These are phyloP conservation scores for Solanum infundibuliforme DNA, from an alignment of 257 asterid species.

Conservation along the genomic window DNA sequence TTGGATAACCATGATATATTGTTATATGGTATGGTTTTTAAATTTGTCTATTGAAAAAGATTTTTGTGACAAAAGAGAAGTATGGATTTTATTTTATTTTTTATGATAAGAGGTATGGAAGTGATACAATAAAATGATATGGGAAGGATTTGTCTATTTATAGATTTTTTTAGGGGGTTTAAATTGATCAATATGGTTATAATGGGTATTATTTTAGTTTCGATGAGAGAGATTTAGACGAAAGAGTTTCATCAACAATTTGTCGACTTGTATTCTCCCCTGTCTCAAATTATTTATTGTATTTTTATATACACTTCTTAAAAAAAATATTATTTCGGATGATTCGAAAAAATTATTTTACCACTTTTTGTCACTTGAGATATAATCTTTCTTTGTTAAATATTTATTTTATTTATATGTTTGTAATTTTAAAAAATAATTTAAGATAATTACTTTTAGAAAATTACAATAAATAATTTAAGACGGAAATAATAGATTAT, in stretches of 20 bases:
- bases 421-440: neutral
- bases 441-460: too few species aligned
- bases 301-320: too few species aligned
- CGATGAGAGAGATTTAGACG: conserved; percentile 11
- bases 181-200: conserved; percentile 1
- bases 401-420: neutral
- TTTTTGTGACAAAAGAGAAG: neutral
- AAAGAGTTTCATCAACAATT: neutral
- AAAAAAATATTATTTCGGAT: too few species aligned
- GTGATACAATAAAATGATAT: neutral
- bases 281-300: neutral
- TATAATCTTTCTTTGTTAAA: neutral
- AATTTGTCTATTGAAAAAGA: neutral
- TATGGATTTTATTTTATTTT: neutral
- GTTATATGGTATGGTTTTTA: neutral
- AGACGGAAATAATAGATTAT: too few species aligned
- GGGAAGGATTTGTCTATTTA: neutral
- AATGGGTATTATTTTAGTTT: neutral
- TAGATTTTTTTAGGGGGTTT: neutral
- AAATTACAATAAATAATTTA: too few species aligned
- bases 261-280: neutral
- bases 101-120: neutral
- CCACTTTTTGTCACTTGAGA: too few species aligned
- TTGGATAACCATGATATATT: neutral
- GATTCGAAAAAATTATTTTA: too few species aligned